Percentiles rank a stretch among this genome's conserved stretches.
phyloP scores from a whole-genome alignment of 441 rosid genomes.

The Biscutella laevigata region DNA sequence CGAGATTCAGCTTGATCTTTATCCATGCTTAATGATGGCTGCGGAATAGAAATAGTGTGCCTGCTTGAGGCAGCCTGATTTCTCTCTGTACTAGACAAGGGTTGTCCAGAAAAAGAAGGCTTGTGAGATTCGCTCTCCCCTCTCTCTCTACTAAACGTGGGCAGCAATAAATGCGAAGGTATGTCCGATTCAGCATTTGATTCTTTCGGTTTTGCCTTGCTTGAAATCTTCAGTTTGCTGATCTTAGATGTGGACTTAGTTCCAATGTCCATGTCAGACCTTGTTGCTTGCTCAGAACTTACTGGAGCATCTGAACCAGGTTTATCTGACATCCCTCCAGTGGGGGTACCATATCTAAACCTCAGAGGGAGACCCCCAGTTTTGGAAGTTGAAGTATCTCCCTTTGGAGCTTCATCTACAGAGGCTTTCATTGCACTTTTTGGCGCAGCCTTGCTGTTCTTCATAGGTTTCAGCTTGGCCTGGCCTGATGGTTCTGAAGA shows the following conservation, averaged over 20 bases:
- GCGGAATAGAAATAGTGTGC: slow-evolving; percentile 48
- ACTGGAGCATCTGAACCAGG: slow-evolving; percentile 35
- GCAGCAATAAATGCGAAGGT: slow-evolving; percentile 43
- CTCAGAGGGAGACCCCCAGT: slow-evolving; percentile 57
- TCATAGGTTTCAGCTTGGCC: slow-evolving; percentile 43
- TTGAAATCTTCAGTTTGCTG: slow-evolving; percentile 66
- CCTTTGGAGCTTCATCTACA: slow-evolving; percentile 44
- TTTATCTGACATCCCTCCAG: slow-evolving; percentile 49
- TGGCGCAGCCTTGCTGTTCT: slow-evolving; percentile 44
- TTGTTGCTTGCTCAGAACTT: slow-evolving; percentile 45
- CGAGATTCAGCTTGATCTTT: slow-evolving; percentile 48
- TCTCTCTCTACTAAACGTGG: slow-evolving; percentile 49
- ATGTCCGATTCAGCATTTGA: slow-evolving; percentile 43
- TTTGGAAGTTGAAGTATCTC: slow-evolving; percentile 48
- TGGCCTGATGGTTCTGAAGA: slow-evolving; percentile 47
- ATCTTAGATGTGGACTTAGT: slow-evolving; percentile 46
- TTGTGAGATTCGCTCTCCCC: slow-evolving; percentile 54
- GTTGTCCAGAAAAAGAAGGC: slow-evolving; percentile 60
- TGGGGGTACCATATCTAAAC: slow-evolving; percentile 56
- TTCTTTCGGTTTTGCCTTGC: slow-evolving; percentile 50
- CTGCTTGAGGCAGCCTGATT: slow-evolving; percentile 54
- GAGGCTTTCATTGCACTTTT: slow-evolving; percentile 41
- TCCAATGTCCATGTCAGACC: slow-evolving; percentile 48
- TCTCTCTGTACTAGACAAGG: slow-evolving; percentile 51
- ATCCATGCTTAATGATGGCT: slow-evolving; percentile 38